These are phyloP conservation scores for Amylostereum areolatum DNA, from an alignment of 1,284 basidiomycete species.

Conservation along the genomic window DNA sequence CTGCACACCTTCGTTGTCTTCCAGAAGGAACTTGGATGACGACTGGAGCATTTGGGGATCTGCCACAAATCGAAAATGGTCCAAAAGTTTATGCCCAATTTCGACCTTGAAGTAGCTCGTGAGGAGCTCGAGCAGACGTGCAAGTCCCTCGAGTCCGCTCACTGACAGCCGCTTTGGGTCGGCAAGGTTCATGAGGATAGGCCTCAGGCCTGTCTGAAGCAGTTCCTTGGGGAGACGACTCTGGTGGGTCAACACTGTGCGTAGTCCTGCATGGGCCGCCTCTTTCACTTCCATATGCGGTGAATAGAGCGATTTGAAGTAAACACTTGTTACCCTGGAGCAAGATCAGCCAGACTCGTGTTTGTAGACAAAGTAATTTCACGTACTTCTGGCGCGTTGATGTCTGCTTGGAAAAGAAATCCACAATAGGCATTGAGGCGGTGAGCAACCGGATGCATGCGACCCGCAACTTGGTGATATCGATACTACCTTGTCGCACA, in stretches of 20 bases:
- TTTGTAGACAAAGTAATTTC: not conserved
- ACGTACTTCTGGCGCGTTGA: conserved; percentile 80
- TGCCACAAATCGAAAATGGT: conserved; percentile 90
- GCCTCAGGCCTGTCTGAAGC: conserved; percentile 90
- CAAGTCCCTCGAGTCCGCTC: conserved; percentile 92
- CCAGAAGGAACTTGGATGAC: conserved; percentile 72
- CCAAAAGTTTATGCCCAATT: conserved; percentile 95
- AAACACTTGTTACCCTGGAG: conserved; percentile 84
- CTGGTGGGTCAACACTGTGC: conserved; percentile 86
- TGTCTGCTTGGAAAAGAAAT: conserved; percentile 82
- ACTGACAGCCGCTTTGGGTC: conserved; percentile 94
- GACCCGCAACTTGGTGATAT: conserved; percentile 90
- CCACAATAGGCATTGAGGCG: conserved; percentile 91
- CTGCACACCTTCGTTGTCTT: conserved; percentile 88
- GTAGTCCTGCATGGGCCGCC: conserved; percentile 91
- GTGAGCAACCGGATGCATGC: conserved; percentile 92
- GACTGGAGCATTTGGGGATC: conserved; percentile 80
- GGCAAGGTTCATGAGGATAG: conserved; percentile 96
- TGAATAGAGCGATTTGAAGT: conserved; percentile 99
- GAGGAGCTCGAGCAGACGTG: conserved; percentile 89
- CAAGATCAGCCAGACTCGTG: conserved; percentile 9
- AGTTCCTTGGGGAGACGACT: conserved; percentile 94
- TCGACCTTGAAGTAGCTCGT: conserved; percentile 99
- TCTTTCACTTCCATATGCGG: conserved; percentile 91
- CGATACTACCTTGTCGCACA: conserved; percentile 76